Conservation (phyloP, 2,329 filamentous ascomycete genomes). For the Alternaria burnsii region DNA sequence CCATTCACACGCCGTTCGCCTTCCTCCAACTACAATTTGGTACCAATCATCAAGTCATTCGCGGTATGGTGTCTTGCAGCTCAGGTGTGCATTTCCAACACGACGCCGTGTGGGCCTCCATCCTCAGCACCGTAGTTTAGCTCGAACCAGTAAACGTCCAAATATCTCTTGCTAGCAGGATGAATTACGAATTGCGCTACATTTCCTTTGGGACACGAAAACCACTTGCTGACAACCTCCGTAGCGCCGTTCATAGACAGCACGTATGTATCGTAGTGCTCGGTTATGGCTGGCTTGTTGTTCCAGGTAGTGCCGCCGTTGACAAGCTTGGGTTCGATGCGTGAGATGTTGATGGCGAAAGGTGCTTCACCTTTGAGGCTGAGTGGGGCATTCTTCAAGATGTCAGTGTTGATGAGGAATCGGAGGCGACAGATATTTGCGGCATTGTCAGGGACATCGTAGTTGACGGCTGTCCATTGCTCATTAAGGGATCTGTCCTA, state of each 20-base stretch:
- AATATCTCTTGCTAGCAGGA: conserved; percentile 24
- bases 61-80: not conserved
- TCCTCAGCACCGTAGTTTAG: conserved; percentile 29
- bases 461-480: conserved; percentile 39
- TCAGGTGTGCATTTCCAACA: conserved; percentile 38
- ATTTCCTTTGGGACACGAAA: conserved; percentile 34
- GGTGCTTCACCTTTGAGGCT: conserved; percentile 28
- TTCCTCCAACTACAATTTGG: not conserved
- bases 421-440: conserved; percentile 36
- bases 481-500: conserved; percentile 21
- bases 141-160: conserved; percentile 44
- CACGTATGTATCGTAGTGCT: conserved; percentile 10
- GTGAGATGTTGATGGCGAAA: conserved; percentile 38
- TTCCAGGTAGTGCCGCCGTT: conserved; percentile 43
- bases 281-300: conserved; percentile 25
- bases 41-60: no score
- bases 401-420: conserved; percentile 36
- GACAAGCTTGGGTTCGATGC: conserved; percentile 32
- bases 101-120: conserved; percentile 41
- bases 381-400: conserved; percentile 29
- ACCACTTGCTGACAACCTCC: conserved; percentile 20
- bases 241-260: not conserved
- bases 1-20: not conserved
- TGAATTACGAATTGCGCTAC: conserved; percentile 41
- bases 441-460: conserved; percentile 40